Percentiles rank a stretch among this genome's conserved stretches.
Conservation (phyloP, 1,284 basidiomycete species). For the Takashimella koratensis region DNA sequence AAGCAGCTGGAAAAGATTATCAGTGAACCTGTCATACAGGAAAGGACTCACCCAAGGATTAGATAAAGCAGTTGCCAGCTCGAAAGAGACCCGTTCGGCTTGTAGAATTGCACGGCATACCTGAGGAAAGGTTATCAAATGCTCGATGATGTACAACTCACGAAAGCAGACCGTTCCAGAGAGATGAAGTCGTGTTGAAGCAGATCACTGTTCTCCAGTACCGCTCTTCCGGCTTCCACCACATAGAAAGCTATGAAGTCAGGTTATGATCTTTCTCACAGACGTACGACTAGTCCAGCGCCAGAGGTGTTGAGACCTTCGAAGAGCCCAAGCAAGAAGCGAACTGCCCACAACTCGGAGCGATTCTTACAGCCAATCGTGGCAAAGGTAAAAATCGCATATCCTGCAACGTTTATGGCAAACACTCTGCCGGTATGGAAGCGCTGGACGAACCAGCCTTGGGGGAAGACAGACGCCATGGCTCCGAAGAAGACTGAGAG, state of each 20-base stretch:
- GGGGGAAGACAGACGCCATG: slow-evolving; percentile 19
- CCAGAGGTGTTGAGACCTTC: slow-evolving; percentile 9
- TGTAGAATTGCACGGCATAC: slow-evolving; percentile 15
- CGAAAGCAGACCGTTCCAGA: slow-evolving; percentile 25
- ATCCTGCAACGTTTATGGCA: slow-evolving; percentile 12
- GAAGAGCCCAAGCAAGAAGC: slow-evolving; percentile 23
- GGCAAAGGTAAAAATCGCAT: slow-evolving; percentile 13
- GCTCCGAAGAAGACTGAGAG: slow-evolving; percentile 22
- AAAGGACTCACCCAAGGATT: slow-evolving; percentile 2
- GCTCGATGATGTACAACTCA: no score
- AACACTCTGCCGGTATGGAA: slow-evolving; percentile 10
- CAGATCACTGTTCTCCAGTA: slow-evolving; percentile 17
- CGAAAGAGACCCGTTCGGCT: slow-evolving; percentile 7
- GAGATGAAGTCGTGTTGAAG: slow-evolving; percentile 21
- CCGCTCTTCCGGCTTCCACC: slow-evolving; percentile 23
- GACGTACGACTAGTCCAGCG: background rate
- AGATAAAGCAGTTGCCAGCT: slow-evolving; percentile 15
- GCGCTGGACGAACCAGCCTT: slow-evolving; percentile 18
- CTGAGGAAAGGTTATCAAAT: slow-evolving; percentile 6
- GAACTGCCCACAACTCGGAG: no score
- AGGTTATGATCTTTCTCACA: no score
- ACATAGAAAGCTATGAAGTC: slow-evolving; percentile 29
- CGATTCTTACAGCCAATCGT: slow-evolving; percentile 1
- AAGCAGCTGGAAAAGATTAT: no score
- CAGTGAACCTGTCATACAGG: no score